Evolutionary conservation across 805 yeast species (phyloP).

Genomic region (Kuraishia capsulata): DNA sequence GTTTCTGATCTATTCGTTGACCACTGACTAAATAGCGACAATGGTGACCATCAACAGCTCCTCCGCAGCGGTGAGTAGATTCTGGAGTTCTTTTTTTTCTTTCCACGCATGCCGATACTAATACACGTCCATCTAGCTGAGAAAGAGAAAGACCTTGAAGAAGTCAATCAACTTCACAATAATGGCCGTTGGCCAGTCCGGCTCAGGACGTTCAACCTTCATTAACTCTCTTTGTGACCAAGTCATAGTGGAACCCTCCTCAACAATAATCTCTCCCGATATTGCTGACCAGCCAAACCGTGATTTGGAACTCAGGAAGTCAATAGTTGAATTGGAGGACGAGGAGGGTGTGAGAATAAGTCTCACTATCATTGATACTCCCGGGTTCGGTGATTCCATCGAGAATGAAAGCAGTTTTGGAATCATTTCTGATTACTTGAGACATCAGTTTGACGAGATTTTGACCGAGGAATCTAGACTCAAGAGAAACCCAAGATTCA

Average conservation of each 20-base stretch:
- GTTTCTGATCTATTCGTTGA: too few relatives aligned
- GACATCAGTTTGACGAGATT: conserved; percentile 79
- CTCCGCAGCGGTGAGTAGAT: conserved; percentile 33
- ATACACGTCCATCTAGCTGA: conserved; percentile 21
- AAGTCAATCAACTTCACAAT: conserved; percentile 79
- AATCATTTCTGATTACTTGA: conserved; percentile 65
- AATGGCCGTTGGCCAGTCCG: conserved; percentile 83
- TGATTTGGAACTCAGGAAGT: conserved; percentile 61
- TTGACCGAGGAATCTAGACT: conserved; percentile 73
- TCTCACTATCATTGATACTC: conserved; percentile 70
- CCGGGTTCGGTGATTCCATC: conserved; percentile 72
- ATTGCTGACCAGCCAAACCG: conserved; percentile 37
- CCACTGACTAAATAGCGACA: too few relatives aligned
- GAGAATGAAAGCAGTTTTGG: conserved; percentile 62
- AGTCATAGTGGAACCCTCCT: conserved; percentile 66
- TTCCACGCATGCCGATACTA: conserved; percentile 16
- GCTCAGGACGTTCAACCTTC: conserved; percentile 86
- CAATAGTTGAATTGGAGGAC: conserved; percentile 77
- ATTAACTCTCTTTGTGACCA: conserved; percentile 88
- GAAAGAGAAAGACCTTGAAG: conserved; percentile 74
- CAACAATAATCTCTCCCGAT: conserved; percentile 29
- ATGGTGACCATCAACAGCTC: conserved; percentile 42
- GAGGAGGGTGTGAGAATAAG: conserved; percentile 79
- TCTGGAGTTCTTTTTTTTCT: conserved; percentile 15
- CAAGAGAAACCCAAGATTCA: conserved; percentile 77